These are phyloP conservation scores for Saccharomyces uvarum DNA, from an alignment of 1,139 yeast genomes.

Conservation along the genomic window DNA sequence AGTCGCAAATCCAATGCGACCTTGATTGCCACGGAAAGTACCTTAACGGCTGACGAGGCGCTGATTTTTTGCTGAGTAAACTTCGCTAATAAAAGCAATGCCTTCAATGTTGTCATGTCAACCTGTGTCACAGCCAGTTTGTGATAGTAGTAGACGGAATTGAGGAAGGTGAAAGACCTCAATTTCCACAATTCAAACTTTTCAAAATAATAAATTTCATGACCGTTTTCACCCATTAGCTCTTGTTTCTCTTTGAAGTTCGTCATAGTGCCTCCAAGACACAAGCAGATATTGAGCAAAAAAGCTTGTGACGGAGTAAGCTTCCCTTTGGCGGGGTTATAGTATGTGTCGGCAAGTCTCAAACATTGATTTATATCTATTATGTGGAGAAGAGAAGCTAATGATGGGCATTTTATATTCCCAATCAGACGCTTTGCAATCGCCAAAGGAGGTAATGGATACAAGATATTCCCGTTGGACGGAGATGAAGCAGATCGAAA, in stretches of 20 bases:
- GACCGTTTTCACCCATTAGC: conserved; percentile 1
- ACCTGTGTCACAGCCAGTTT: conserved; percentile 21
- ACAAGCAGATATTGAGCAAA: conserved; percentile 21
- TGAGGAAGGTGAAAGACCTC: conserved; percentile 12
- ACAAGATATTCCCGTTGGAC: neutral
- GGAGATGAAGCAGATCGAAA: conserved; percentile 22
- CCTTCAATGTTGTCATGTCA: conserved; percentile 22
- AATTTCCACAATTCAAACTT: neutral
- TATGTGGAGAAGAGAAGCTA: conserved; percentile 17
- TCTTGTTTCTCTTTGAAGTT: neutral
- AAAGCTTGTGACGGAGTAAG: conserved; percentile 23
- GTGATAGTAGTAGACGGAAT: conserved; percentile 24
- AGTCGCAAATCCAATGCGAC: conserved; percentile 23
- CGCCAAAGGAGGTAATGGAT: neutral
- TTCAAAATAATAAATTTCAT: conserved; percentile 10
- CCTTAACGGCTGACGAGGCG: conserved; percentile 19
- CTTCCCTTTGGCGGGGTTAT: conserved; percentile 8
- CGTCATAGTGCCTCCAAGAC: conserved; percentile 19
- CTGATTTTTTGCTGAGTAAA: conserved; percentile 19
- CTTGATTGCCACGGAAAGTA: conserved; percentile 21
- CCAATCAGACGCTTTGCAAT: conserved; percentile 17
- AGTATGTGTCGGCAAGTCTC: conserved; percentile 16
- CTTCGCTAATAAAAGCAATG: conserved; percentile 18
- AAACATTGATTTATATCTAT: conserved; percentile 15
- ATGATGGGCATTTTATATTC: conserved; percentile 13